Conservation (phyloP, 164 flowering plant genomes). For the Annona cherimola region DNA sequence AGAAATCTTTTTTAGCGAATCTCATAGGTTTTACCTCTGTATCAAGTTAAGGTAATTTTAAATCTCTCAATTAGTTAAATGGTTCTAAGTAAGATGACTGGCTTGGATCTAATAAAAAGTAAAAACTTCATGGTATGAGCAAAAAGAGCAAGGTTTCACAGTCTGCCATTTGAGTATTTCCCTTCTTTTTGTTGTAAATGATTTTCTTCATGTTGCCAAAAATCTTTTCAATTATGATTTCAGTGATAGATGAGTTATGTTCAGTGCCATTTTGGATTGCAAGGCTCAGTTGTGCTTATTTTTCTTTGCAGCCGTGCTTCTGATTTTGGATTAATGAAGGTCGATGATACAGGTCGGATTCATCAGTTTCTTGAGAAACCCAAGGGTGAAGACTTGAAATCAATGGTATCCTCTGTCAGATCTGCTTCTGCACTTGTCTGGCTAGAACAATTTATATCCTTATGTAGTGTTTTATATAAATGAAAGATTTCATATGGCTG, state of each 20-base stretch:
- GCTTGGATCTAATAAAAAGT: too few relatives aligned
- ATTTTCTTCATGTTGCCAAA: too few relatives aligned
- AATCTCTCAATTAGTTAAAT: too few relatives aligned
- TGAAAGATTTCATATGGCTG: conserved; percentile 8
- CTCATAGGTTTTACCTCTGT: too few relatives aligned
- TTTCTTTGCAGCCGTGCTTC: conserved; percentile 70
- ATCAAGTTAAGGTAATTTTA: too few relatives aligned
- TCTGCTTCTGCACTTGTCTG: background rate
- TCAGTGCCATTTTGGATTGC: background rate
- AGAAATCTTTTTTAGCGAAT: too few relatives aligned
- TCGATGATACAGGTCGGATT: conserved; percentile 58
- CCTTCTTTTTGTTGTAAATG: too few relatives aligned
- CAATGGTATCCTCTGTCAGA: conserved; percentile 57
- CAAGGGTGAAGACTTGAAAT: conserved; percentile 53
- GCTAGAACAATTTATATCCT: background rate
- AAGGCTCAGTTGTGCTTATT: conserved; percentile 1
- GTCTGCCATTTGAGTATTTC: background rate
- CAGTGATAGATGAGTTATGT: background rate
- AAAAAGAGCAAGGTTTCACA: too few relatives aligned
- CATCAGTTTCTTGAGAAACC: conserved; percentile 77
- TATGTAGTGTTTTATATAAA: background rate
- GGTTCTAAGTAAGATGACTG: too few relatives aligned
- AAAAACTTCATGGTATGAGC: too few relatives aligned
- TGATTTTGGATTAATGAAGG: conserved; percentile 83
- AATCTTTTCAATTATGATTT: too few relatives aligned